phyloP scores from a whole-genome alignment of 805 yeast genomes.

The Wickerhamiella bombiphila region DNA sequence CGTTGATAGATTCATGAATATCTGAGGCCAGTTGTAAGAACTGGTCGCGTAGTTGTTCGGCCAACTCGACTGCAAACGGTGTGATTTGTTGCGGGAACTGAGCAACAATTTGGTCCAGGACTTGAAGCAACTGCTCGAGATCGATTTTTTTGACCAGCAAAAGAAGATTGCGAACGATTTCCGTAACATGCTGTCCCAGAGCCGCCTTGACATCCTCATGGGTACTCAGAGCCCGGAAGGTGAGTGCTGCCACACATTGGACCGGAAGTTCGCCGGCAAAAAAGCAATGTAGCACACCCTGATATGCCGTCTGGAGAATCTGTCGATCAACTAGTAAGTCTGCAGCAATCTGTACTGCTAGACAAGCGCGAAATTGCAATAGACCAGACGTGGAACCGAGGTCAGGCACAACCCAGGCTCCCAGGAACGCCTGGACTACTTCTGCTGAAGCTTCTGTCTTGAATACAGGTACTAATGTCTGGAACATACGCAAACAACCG shows the following conservation, averaged over 20 bases:
- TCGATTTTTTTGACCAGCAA: conserved; percentile 68
- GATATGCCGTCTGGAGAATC: conserved; percentile 44
- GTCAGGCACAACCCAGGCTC: conserved; percentile 53
- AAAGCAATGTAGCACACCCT: conserved; percentile 27
- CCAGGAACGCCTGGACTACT: conserved; percentile 58
- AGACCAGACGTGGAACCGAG: conserved; percentile 41
- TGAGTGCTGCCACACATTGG: conserved; percentile 69
- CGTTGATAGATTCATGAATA: conserved; percentile 36
- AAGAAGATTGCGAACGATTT: conserved; percentile 67
- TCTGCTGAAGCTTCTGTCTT: conserved; percentile 41
- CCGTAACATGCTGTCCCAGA: conserved; percentile 52
- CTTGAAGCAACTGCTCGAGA: conserved; percentile 72
- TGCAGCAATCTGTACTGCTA: conserved; percentile 41
- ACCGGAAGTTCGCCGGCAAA: conserved; percentile 49
- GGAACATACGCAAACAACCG: conserved; percentile 54
- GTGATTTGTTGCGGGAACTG: conserved; percentile 74
- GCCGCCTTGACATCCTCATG: conserved; percentile 29
- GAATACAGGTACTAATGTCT: conserved; percentile 47
- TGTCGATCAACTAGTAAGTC: conserved; percentile 48
- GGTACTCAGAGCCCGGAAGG: conserved; percentile 71
- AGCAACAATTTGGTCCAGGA: conserved; percentile 92
- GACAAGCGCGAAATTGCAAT: conserved; percentile 48
- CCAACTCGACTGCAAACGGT: conserved; percentile 72
- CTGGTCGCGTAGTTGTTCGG: conserved; percentile 45
- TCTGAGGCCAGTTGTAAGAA: conserved; percentile 59